A percentile compares a stretch with the other conserved stretches of the same genome.
Evolutionary conservation across 352 stramenopile species (phyloP).

Genomic region (Globisporangium megalacanthum): DNA sequence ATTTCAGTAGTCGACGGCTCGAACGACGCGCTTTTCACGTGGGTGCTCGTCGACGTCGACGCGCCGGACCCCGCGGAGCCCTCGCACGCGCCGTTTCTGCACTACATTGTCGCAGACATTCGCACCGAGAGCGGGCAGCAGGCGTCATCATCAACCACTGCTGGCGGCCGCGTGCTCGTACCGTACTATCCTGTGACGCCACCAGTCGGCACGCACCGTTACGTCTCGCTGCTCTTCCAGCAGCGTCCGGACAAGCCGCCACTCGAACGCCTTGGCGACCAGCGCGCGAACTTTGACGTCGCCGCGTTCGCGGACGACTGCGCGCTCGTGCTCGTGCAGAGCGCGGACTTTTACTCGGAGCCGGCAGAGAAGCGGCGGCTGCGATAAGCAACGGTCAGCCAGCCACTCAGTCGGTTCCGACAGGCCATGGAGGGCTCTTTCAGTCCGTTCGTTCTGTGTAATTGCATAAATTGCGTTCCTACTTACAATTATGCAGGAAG

Average conservation of each 20-base stretch:
- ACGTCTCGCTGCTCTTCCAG: conserved; percentile 46
- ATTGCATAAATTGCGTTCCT: background rate
- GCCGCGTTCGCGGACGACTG: conserved; percentile 26
- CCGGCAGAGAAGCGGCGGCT: conserved; percentile 3
- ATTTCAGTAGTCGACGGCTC: conserved; percentile 21
- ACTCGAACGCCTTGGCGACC: conserved; percentile 18
- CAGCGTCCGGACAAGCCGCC: conserved; percentile 17
- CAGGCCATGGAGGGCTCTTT: background rate
- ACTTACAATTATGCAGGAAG: background rate
- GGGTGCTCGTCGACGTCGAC: conserved; percentile 66
- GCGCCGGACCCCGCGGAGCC: conserved; percentile 45
- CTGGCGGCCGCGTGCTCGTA: conserved; percentile 23
- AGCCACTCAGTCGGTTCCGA: background rate
- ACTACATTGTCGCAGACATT: conserved; percentile 54
- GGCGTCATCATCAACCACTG: background rate
- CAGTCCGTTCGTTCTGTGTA: background rate
- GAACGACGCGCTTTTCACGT: conserved; percentile 35
- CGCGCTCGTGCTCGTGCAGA: conserved; percentile 25
- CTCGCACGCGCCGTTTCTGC: conserved; percentile 59
- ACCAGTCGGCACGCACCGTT: conserved; percentile 45
- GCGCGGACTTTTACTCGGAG: conserved; percentile 40
- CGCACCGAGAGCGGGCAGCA: background rate
- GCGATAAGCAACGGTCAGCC: background rate
- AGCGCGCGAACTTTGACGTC: conserved; percentile 49
- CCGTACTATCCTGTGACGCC: conserved; percentile 59